A percentile compares a stretch with the other conserved stretches of the same genome.
These are phyloP conservation scores for Thozetella sp. DNA, from an alignment of 495 filamentous ascomycete genomes.

Conservation along the genomic window DNA sequence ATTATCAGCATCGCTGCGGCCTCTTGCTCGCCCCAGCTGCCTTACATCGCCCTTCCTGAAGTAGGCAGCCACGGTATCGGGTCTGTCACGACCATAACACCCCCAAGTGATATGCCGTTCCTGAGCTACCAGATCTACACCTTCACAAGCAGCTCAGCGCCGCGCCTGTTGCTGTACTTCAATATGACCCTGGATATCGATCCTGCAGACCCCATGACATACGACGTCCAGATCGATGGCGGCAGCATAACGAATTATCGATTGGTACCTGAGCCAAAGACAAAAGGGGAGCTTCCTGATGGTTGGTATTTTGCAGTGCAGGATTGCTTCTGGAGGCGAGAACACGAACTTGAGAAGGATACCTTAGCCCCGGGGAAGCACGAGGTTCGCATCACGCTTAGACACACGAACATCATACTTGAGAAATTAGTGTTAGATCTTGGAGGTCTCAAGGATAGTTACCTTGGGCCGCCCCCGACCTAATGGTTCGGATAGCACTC, in stretches of 20 bases:
- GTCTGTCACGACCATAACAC: conserved; percentile 25
- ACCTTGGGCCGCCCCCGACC: background rate
- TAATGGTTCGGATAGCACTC: too few species aligned
- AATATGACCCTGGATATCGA: conserved; percentile 11
- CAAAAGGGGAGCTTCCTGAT: background rate
- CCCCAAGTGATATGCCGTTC: conserved; percentile 42
- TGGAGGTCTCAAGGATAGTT: background rate
- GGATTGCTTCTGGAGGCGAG: conserved; percentile 1
- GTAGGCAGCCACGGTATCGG: background rate
- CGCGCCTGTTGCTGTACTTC: conserved; percentile 52
- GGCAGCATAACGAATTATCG: background rate
- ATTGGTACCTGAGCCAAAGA: background rate
- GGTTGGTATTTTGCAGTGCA: conserved; percentile 3
- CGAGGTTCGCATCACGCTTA: background rate
- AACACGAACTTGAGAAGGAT: background rate
- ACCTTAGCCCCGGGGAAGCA: background rate
- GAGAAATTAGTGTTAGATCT: conserved; percentile 1
- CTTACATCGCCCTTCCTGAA: background rate
- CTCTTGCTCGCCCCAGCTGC: conserved; percentile 15
- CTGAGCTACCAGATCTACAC: conserved; percentile 57
- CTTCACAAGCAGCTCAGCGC: conserved; percentile 38
- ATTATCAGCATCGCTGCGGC: conserved; percentile 47
- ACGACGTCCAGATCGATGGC: conserved; percentile 3
- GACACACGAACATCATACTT: background rate
- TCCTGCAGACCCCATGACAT: conserved; percentile 1